A percentile compares a stretch with the other conserved stretches of the same genome.
Conservation (phyloP, 2,329 filamentous ascomycete genomes). For the Bimuria novae-zelandiae region DNA sequence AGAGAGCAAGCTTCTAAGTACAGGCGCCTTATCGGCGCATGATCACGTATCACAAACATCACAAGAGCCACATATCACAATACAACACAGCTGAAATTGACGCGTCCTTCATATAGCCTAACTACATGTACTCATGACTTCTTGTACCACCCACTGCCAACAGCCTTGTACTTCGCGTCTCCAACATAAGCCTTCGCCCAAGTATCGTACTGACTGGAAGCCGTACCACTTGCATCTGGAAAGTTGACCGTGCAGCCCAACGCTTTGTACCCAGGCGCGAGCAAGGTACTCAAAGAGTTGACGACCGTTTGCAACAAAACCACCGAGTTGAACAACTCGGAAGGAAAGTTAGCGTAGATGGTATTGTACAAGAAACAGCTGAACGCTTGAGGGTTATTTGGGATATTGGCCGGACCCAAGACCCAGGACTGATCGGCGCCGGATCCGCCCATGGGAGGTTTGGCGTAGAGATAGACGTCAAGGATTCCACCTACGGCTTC, state of each 20-base stretch:
- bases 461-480: constrained; percentile 22
- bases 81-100: no score
- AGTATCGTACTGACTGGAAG: constrained; percentile 7
- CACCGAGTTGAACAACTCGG: constrained; percentile 21
- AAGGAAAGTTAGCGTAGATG: constrained; percentile 23
- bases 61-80: no score
- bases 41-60: no score
- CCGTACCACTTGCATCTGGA: constrained; percentile 15
- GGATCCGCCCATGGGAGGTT: constrained; percentile 19
- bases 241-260: constrained; percentile 20
- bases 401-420: constrained; percentile 16
- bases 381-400: constrained; percentile 19
- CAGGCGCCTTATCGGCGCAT: no score
- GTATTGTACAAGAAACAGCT: constrained; percentile 26
- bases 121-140: no score
- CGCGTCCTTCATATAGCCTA: no score
- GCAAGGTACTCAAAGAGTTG: constrained; percentile 13
- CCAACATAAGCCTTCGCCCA: constrained; percentile 18
- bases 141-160: constrained; percentile 23
- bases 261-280: constrained; percentile 21
- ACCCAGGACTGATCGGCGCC: constrained; percentile 23
- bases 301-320: constrained; percentile 11
- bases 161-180: constrained; percentile 18
- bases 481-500: constrained; percentile 24
- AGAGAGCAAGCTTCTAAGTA: no score